These are phyloP conservation scores for Sphenostylis stenocarpa DNA, from an alignment of 306 rosid species.

Conservation along the genomic window DNA sequence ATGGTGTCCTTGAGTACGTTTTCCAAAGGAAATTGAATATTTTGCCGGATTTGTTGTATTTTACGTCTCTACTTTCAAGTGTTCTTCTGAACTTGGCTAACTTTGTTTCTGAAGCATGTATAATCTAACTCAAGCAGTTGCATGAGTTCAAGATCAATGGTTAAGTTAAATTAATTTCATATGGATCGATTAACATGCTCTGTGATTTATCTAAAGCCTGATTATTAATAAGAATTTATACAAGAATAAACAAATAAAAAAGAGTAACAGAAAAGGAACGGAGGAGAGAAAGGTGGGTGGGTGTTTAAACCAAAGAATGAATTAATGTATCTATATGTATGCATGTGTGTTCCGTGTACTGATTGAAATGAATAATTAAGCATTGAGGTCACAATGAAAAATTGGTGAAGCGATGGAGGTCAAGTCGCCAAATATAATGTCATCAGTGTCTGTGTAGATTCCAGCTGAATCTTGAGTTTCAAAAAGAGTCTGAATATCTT, in stretches of 20 bases:
- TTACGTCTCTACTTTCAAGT: neutral
- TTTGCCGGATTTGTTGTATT: neutral
- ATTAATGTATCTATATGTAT: neutral
- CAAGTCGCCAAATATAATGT: slow-evolving; percentile 66
- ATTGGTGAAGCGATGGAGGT: slow-evolving; percentile 50
- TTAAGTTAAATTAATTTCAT: too few species aligned
- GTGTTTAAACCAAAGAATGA: too few species aligned
- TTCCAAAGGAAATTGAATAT: slow-evolving; percentile 8
- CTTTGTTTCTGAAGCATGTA: neutral
- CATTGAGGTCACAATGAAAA: slow-evolving; percentile 66
- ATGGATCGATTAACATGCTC: too few species aligned
- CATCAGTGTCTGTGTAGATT: slow-evolving; percentile 52
- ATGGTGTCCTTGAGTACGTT: neutral
- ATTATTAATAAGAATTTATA: neutral
- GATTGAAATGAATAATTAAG: neutral
- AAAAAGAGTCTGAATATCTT: slow-evolving; percentile 75
- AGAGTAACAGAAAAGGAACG: neutral
- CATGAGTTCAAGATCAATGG: too few species aligned
- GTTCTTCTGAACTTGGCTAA: neutral
- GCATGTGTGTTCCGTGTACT: neutral
- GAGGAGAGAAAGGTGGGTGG: neutral
- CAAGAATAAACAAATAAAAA: neutral
- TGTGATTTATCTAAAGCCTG: too few species aligned
- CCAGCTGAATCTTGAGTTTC: slow-evolving; percentile 53
- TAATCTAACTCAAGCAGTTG: neutral